Evolutionary conservation across 2,329 filamentous ascomycete species (phyloP).

Genomic region (Plenodomus lindquistii): DNA sequence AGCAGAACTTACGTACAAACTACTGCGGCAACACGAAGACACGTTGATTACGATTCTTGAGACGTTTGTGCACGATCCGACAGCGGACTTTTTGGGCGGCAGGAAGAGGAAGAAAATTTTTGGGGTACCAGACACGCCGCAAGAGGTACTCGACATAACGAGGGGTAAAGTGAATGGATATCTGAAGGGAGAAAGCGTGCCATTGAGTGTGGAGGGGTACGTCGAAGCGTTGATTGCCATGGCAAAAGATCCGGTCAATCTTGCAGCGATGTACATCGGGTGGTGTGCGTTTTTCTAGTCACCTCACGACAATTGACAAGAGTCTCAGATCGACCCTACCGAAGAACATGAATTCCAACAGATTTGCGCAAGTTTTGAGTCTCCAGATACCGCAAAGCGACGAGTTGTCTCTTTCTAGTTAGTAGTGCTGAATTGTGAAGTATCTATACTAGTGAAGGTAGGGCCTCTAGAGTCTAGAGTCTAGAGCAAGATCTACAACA

Average conservation of each 20-base stretch:
- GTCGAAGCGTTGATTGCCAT: conserved; percentile 93
- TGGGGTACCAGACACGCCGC: conserved; percentile 67
- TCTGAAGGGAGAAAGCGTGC: conserved; percentile 84
- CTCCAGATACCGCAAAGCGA: too few species aligned
- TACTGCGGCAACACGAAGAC: conserved; percentile 89
- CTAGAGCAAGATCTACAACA: too few species aligned
- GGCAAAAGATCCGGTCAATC: conserved; percentile 76
- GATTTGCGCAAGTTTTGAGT: too few species aligned
- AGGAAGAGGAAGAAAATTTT: conserved; percentile 60
- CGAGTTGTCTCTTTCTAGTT: too few species aligned
- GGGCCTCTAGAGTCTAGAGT: too few species aligned
- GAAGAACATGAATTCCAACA: too few species aligned
- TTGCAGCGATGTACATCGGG: conserved; percentile 96
- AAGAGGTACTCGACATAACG: conserved; percentile 87
- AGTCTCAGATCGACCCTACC: too few species aligned
- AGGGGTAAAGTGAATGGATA: conserved; percentile 83
- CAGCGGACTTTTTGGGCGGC: conserved; percentile 83
- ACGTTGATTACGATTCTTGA: conserved; percentile 97
- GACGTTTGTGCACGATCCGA: conserved; percentile 95
- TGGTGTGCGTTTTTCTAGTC: conserved; percentile 78
- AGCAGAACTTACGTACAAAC: conserved; percentile 82
- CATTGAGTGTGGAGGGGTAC: conserved; percentile 92
- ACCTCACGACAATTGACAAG: too few species aligned
- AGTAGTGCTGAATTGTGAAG: too few species aligned
- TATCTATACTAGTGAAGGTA: too few species aligned